Percentiles rank a stretch among this genome's conserved stretches.
phyloP scores from a whole-genome alignment of 2,329 filamentous ascomycete genomes.

The Coniella lustricola region DNA sequence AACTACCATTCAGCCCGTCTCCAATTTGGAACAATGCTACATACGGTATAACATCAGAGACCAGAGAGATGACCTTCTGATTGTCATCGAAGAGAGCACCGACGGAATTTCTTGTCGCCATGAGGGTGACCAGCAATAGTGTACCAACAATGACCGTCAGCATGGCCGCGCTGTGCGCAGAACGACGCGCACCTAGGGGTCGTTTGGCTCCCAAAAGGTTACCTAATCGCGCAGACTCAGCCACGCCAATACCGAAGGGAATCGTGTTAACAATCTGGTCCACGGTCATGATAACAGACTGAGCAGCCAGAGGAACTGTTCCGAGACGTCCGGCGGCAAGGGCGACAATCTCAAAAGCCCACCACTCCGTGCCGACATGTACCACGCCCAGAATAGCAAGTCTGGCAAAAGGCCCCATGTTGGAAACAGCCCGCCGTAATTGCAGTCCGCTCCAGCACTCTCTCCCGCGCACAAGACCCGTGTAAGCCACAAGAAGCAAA shows the following conservation, averaged over 20 bases:
- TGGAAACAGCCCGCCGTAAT: slow-evolving; percentile 55
- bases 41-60: slow-evolving; percentile 72
- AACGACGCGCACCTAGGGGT: slow-evolving; percentile 27
- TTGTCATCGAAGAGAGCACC: slow-evolving; percentile 80
- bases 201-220: slow-evolving; percentile 69
- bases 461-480: slow-evolving; percentile 61
- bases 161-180: slow-evolving; percentile 65
- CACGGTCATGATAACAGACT: slow-evolving; percentile 84
- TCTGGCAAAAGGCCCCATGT: slow-evolving; percentile 63
- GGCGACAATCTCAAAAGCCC: slow-evolving; percentile 88
- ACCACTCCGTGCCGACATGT: slow-evolving; percentile 88
- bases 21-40: slow-evolving; percentile 88
- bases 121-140: slow-evolving; percentile 59
- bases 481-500: slow-evolving; percentile 65
- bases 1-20: slow-evolving; percentile 78
- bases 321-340: slow-evolving; percentile 75
- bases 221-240: slow-evolving; percentile 68
- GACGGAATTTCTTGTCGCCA: slow-evolving; percentile 65
- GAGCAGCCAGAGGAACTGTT: slow-evolving; percentile 71
- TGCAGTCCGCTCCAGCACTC: slow-evolving; percentile 74
- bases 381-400: slow-evolving; percentile 71
- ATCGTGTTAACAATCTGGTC: slow-evolving; percentile 82
- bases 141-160: slow-evolving; percentile 64
- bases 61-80: slow-evolving; percentile 60
- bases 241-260: slow-evolving; percentile 79